Evolutionary conservation across 805 yeast genomes (phyloP).

Genomic region (Monosporozyma unispora): DNA sequence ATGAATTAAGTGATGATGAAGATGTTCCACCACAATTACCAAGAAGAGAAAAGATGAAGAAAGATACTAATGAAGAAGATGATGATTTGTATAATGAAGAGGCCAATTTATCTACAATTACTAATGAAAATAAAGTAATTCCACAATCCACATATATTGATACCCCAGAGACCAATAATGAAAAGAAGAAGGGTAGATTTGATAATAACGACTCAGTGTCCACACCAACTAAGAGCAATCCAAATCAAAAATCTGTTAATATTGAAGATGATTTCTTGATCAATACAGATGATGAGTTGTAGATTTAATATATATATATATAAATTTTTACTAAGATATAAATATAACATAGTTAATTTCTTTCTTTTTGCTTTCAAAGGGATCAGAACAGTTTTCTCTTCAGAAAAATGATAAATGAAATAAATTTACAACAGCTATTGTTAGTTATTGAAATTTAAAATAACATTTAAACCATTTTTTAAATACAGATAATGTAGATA

Average conservation of each 20-base stretch:
- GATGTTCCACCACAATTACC: conserved; percentile 30
- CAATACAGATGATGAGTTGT: conserved; percentile 28
- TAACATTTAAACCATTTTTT: not conserved
- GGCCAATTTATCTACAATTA: conserved; percentile 5
- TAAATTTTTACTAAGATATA: not conserved
- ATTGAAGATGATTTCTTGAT: conserved; percentile 24
- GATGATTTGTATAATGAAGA: conserved; percentile 2
- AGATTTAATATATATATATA: not conserved
- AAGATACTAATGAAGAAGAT: not conserved
- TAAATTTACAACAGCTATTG: conserved; percentile 11
- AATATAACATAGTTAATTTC: not conserved
- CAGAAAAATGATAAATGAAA: not conserved
- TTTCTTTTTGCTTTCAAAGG: not conserved
- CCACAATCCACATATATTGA: conserved; percentile 28
- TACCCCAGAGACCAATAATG: conserved; percentile 19
- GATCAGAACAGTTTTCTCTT: not conserved
- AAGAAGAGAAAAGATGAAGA: conserved; percentile 15
- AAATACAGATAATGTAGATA: conserved; percentile 32
- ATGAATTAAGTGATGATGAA: conserved; percentile 28
- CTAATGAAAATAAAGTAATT: conserved; percentile 15
- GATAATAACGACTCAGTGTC: conserved; percentile 13
- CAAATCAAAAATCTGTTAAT: conserved; percentile 1
- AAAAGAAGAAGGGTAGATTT: conserved; percentile 19
- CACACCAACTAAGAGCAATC: conserved; percentile 23
- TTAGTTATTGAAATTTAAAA: conserved; percentile 8